Evolutionary conservation across 2,329 filamentous ascomycete species (phyloP), one percentile per base, ranked within the genome.

Genomic region (Monosporascus sp.): DNA sequence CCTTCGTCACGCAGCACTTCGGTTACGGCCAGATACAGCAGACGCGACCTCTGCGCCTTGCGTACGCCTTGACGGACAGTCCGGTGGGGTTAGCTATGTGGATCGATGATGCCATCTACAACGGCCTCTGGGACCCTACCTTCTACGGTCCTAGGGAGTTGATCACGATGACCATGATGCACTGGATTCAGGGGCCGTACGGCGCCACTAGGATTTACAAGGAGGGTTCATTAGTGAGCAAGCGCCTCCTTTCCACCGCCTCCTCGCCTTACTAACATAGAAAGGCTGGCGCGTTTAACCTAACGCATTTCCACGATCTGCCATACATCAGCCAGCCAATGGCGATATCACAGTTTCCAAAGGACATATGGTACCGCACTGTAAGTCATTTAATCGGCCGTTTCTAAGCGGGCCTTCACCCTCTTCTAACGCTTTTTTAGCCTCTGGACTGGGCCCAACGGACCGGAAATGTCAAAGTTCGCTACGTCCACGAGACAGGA

Each of bases 71-170:
- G n/a, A 59, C 61, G 2, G 68, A 70, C 57, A 66, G 60, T 47
- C 68, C 68, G 1, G 58, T 68, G 2, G 68, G 65, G 5, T 54
- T 68, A 15, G 54, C 65, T 3, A 62, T 59, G 25, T 70, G 67
- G 65, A 63, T 69, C 5, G 60, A 54, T 15, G 49, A 54, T 11
- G 27, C 15, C 8, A 22, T 52, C 3, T 54, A 38, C 27, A 35
- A 35, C 31, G 31, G 31, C 31, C 31, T 35, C 31, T 35, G 31
- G 31, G 31, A 35, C 31, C 31, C 31, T 14, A 11, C 31, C 31
- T 35, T 35, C 31, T 35, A 35, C 9, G 35, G 48, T 3, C 48
- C 48, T 6, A 52, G 60, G 27, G 54, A 55, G 22, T 45, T 60
- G 8, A 56, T 60, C 15, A 60, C 60, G 3, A 60, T 56, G 55